phyloP scores from a whole-genome alignment of 2,329 filamentous ascomycete species.

The Beauveria sp. region DNA sequence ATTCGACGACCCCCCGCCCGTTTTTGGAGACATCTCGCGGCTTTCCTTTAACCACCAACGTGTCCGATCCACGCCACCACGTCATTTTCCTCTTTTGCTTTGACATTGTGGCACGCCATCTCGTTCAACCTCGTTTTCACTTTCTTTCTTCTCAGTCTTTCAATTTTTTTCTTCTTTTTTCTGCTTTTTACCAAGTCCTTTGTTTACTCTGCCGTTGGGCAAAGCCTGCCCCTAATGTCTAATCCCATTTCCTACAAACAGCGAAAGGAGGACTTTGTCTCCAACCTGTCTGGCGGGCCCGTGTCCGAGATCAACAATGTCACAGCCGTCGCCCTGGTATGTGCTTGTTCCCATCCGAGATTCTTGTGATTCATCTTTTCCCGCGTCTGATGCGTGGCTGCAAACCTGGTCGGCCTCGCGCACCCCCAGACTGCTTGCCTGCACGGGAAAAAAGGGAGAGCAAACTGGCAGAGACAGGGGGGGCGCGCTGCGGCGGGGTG shows the following conservation, averaged over 20 bases:
- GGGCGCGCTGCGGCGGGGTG: no score
- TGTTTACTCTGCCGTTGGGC: neutral
- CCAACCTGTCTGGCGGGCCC: constrained; percentile 75
- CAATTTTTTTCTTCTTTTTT: neutral
- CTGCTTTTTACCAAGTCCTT: neutral
- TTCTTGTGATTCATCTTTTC: no score
- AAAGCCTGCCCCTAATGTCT: constrained; percentile 24
- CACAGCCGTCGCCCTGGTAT: constrained; percentile 76
- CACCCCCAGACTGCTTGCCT: neutral
- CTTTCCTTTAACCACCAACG: neutral
- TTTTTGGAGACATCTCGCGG: neutral
- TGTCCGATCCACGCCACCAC: neutral
- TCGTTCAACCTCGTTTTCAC: neutral
- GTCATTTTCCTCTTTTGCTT: neutral
- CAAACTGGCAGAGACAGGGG: neutral
- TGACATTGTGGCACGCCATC: neutral
- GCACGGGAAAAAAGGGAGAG: neutral
- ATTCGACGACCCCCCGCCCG: no score
- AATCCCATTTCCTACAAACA: constrained; percentile 65
- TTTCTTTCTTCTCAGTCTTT: neutral
- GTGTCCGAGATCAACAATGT: constrained; percentile 83
- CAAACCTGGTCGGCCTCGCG: no score
- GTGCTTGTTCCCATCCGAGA: constrained; percentile 8
- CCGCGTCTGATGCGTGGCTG: no score
- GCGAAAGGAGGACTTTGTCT: constrained; percentile 92